These are phyloP conservation scores for Domatiomyces catenatus DNA, from an alignment of 2,329 filamentous ascomycete species.

Conservation along the genomic window DNA sequence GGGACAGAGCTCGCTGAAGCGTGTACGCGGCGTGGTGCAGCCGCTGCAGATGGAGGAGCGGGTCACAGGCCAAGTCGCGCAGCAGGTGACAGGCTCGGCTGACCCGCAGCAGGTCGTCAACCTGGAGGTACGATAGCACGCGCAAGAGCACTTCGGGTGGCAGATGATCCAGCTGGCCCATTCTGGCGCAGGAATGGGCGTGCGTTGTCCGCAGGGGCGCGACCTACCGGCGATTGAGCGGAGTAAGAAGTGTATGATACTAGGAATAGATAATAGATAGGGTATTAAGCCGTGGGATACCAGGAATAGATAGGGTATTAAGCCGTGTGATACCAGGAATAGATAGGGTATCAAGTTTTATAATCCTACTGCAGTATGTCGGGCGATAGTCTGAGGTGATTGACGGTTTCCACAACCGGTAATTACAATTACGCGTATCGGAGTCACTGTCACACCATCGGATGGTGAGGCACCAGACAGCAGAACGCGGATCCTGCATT, in stretches of 20 bases:
- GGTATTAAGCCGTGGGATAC: neutral
- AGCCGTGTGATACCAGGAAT: neutral
- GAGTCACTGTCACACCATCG: neutral
- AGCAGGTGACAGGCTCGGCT: slow-evolving; percentile 42
- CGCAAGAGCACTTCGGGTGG: slow-evolving; percentile 32
- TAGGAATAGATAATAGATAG: neutral
- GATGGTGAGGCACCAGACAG: too few relatives aligned
- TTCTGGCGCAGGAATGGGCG: too few relatives aligned
- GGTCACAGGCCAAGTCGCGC: slow-evolving; percentile 46
- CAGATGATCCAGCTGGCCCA: slow-evolving; percentile 13
- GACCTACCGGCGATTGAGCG: neutral
- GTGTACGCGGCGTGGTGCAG: slow-evolving; percentile 41
- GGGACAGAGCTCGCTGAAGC: slow-evolving; percentile 42
- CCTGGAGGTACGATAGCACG: slow-evolving; percentile 31
- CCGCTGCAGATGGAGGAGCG: slow-evolving; percentile 49
- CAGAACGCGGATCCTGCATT: neutral
- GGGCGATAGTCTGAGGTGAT: too few relatives aligned
- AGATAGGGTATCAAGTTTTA: neutral
- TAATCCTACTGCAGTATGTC: too few relatives aligned
- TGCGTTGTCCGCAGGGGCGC: neutral
- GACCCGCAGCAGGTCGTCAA: slow-evolving; percentile 30
- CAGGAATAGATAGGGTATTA: too few relatives aligned
- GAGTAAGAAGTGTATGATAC: neutral
- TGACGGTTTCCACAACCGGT: neutral
- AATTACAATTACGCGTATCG: neutral